These are phyloP conservation scores for Penicillium turbatum DNA, from an alignment of 495 filamentous ascomycete genomes.

Conservation along the genomic window DNA sequence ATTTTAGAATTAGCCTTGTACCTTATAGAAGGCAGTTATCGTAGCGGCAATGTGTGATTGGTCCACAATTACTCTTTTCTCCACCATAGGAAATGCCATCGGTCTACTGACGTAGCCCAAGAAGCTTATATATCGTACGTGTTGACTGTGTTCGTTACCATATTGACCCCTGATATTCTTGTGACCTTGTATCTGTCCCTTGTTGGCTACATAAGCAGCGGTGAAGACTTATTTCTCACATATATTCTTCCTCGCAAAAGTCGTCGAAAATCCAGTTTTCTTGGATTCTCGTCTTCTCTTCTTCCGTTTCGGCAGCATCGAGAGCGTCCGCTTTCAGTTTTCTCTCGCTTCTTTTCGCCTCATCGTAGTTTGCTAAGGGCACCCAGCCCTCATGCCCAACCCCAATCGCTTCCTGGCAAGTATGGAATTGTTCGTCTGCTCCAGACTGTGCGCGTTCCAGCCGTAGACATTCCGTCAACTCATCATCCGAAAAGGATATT, in stretches of 20 bases:
- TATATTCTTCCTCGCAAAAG: constrained; percentile 25
- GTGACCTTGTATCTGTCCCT: too few relatives aligned
- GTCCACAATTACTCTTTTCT: too few relatives aligned
- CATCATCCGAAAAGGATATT: constrained; percentile 16
- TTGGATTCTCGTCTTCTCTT: constrained; percentile 15
- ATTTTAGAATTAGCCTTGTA: too few relatives aligned
- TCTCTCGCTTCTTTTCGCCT: constrained; percentile 12
- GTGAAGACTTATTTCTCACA: constrained; percentile 2
- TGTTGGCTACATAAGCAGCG: too few relatives aligned
- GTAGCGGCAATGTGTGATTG: too few relatives aligned
- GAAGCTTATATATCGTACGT: too few relatives aligned
- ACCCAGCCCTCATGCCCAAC: constrained; percentile 25
- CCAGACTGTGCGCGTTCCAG: constrained; percentile 15
- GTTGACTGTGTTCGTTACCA: too few relatives aligned
- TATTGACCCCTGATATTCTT: too few relatives aligned
- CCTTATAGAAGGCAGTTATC: too few relatives aligned
- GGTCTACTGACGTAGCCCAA: too few relatives aligned
- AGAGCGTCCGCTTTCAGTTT: constrained; percentile 20
- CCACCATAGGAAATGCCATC: too few relatives aligned
- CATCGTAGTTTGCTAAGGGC: constrained; percentile 16
- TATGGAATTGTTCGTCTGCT: constrained; percentile 19
- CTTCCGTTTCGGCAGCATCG: constrained; percentile 19
- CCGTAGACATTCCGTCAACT: constrained; percentile 14
- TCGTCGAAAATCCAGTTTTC: constrained; percentile 30
- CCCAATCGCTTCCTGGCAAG: constrained; percentile 15